Conservation (phyloP, 1,284 basidiomycete species). For the Sporisorium scitamineum region DNA sequence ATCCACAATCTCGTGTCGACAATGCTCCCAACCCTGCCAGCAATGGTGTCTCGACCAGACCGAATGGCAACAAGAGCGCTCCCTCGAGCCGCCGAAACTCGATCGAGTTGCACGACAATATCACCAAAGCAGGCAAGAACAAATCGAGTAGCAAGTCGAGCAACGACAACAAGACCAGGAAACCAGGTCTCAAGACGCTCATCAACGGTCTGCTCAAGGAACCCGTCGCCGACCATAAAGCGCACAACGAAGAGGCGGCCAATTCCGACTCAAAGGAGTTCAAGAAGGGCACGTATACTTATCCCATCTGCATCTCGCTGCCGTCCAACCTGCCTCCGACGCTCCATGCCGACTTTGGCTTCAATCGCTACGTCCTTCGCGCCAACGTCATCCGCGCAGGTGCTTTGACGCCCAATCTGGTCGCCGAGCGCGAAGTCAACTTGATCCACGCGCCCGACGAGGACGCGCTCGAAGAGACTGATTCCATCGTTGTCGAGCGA, state of each 20-base stretch:
- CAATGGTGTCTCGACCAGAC: slow-evolving; percentile 4
- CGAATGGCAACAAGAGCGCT: slow-evolving; percentile 17
- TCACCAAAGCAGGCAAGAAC: slow-evolving; percentile 20
- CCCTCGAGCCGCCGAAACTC: slow-evolving; percentile 37
- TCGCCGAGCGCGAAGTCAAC: slow-evolving; percentile 79
- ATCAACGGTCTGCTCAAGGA: slow-evolving; percentile 52
- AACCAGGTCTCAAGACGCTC: slow-evolving; percentile 46
- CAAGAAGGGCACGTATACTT: slow-evolving; percentile 89
- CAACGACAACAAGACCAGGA: slow-evolving; percentile 28
- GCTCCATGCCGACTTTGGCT: slow-evolving; percentile 82
- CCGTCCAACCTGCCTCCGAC: slow-evolving; percentile 85
- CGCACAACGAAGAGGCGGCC: slow-evolving; percentile 11
- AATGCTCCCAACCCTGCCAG: slow-evolving; percentile 5
- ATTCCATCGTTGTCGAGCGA: slow-evolving; percentile 85
- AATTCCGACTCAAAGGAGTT: slow-evolving; percentile 85
- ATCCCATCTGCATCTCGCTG: slow-evolving; percentile 90
- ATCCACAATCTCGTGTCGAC: slow-evolving; percentile 40
- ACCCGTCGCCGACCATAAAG: slow-evolving; percentile 26
- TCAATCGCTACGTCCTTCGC: slow-evolving; percentile 82
- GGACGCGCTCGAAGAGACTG: slow-evolving; percentile 76
- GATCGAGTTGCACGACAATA: slow-evolving; percentile 28
- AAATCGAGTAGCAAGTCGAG: slow-evolving; percentile 19
- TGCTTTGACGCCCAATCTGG: slow-evolving; percentile 80
- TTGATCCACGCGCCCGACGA: slow-evolving; percentile 79
- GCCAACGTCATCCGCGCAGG: slow-evolving; percentile 87